Base-by-base conservation (phyloP, 2,329 filamentous ascomycete genomes). In the Aspergillus brunneoviolaceus region DNA sequence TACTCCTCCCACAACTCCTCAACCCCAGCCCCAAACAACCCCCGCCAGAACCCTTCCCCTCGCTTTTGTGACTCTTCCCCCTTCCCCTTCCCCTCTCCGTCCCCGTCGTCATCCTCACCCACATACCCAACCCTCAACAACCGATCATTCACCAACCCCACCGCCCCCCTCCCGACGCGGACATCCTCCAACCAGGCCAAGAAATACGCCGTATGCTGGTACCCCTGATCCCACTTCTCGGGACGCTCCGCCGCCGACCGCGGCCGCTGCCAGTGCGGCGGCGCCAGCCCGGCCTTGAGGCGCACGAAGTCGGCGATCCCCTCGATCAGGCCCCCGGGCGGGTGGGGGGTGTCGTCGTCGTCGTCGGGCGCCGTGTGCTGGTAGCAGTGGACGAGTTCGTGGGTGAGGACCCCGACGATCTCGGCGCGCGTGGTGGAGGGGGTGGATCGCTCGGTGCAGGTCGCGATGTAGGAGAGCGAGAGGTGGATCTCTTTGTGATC, bases 401-500 rank as follows among this genome's bases (percentile, higher is more conserved):
- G 94, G 1, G 90, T 89, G 21, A 98, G 76, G 0, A 98, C 92
- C 47, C 95, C 95, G 19, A 85, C 79, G 60, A 97, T 86, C 78
- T 98, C 92, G 45, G 76, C 63, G 69, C 76, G 42, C 62, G 74
- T 69, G 33, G 11, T 5, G 49, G 74, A 69, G 33, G 11, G 4
- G 7, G 63, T 25, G 19, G 67, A 54, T 48, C 57, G 39, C 14
- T 12, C 59, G 60, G 67, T 59, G 60, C 65, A 61, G 56, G 68
- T 65, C 39, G 74, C 70, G 66, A 96, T 87, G 79, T 97, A 96
- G 51, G 83, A 79, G 1, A 94, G 85, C 16, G 87, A 92, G 75
- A 98, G 83, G 77, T 97, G 92, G 63, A 97, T 95, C 74, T 96
- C 92, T 72, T 97, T 97, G 81, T 96, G 92, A 71, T 95, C 90